These are phyloP conservation scores for Orobanche coerulescens DNA, from an alignment of 257 asterid genomes.

Conservation along the genomic window DNA sequence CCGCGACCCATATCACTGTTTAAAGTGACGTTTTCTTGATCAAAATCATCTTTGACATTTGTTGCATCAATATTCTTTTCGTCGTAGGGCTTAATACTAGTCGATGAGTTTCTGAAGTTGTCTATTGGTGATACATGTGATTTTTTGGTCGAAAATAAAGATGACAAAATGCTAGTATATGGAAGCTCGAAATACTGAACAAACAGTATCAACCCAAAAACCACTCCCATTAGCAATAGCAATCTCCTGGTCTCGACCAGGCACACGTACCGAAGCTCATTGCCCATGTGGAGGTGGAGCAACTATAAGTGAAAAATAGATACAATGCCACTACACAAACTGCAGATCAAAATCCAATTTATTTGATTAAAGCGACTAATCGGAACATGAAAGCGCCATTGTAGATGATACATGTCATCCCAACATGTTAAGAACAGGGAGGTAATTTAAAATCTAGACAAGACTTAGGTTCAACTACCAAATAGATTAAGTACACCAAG, in stretches of 20 bases:
- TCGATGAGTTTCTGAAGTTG: slow-evolving; percentile 27
- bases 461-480: neutral
- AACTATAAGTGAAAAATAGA: slow-evolving; percentile 10
- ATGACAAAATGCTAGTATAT: slow-evolving; percentile 35
- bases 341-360: slow-evolving; percentile 16
- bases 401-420: neutral
- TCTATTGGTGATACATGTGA: slow-evolving; percentile 19
- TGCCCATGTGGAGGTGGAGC: slow-evolving; percentile 38
- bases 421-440: neutral
- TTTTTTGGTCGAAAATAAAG: slow-evolving; percentile 34
- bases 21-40: slow-evolving; percentile 18
- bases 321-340: slow-evolving; percentile 13
- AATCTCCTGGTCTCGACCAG: slow-evolving; percentile 46
- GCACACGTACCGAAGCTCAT: slow-evolving; percentile 29
- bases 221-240: slow-evolving; percentile 45
- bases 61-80: slow-evolving; percentile 16
- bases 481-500: neutral
- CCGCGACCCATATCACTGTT: slow-evolving; percentile 49
- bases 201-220: slow-evolving; percentile 45
- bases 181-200: slow-evolving; percentile 68
- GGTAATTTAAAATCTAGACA: neutral
- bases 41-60: slow-evolving; percentile 20
- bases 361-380: neutral
- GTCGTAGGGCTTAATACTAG: slow-evolving; percentile 15
- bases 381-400: neutral